phyloP scores from a whole-genome alignment of 768 basidiomycete species.

The Mycena floridula region DNA sequence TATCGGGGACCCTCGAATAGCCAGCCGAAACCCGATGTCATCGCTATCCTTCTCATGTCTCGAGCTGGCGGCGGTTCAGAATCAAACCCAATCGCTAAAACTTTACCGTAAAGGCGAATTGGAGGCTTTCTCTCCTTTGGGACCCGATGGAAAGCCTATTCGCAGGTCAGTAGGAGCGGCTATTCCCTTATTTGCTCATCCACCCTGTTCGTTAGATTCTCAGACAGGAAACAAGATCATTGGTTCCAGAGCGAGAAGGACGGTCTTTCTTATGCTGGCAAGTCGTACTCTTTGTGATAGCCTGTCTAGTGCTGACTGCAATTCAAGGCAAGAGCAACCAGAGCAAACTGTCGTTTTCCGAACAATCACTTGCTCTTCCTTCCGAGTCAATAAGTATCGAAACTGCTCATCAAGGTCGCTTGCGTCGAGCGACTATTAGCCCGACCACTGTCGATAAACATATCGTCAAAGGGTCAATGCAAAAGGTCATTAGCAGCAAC shows the following conservation, averaged over 20 bases:
- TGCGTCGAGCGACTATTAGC: conserved; percentile 32
- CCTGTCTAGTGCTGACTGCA: background rate
- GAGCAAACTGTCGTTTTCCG: background rate
- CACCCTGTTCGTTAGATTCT: conserved; percentile 34
- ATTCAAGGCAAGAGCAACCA: background rate
- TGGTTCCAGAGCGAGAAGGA: conserved; percentile 59
- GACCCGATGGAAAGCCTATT: conserved; percentile 50
- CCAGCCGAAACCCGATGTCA: conserved; percentile 48
- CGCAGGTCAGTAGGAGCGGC: conserved; percentile 43
- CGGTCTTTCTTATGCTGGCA: conserved; percentile 52
- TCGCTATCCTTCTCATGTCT: conserved; percentile 66
- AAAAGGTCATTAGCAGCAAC: conserved; percentile 36
- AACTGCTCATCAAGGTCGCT: conserved; percentile 31
- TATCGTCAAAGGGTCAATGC: conserved; percentile 49
- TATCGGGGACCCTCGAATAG: conserved; percentile 37
- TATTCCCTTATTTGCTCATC: background rate
- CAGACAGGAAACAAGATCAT: conserved; percentile 49
- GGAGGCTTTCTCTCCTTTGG: conserved; percentile 50
- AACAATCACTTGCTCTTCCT: conserved; percentile 14
- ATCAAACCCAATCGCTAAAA: conserved; percentile 43
- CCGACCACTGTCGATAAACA: conserved; percentile 39
- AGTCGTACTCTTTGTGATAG: conserved; percentile 11
- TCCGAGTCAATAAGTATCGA: conserved; percentile 32
- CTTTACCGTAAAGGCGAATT: conserved; percentile 39
- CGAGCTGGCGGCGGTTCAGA: conserved; percentile 40